phyloP scores from a whole-genome alignment of 371 early-diverging fungal species.

The Actinomucor elegans region DNA sequence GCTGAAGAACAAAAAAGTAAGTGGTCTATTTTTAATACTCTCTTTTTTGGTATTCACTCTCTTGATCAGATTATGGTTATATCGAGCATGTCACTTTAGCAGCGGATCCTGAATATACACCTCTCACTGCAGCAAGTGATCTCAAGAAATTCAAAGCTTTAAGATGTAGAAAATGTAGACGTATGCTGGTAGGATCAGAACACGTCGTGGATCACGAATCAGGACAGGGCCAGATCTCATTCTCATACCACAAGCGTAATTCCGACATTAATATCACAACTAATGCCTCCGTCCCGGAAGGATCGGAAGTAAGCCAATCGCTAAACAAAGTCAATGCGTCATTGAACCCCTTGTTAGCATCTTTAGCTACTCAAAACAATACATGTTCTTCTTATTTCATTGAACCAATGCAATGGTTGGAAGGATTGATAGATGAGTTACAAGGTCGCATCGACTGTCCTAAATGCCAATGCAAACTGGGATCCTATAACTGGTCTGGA shows the following conservation, averaged over 20 bases:
- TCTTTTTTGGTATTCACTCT: no score
- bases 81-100: conserved; percentile 52
- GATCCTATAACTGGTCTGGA: conserved; percentile 84
- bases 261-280: conserved; percentile 38
- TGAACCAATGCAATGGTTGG: conserved; percentile 88
- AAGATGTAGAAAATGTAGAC: conserved; percentile 60
- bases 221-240: conserved; percentile 72
- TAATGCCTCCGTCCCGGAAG: conserved; percentile 12
- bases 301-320: conserved; percentile 9
- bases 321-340: conserved; percentile 24
- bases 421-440: conserved; percentile 52
- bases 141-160: conserved; percentile 29
- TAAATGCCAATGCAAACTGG: conserved; percentile 81
- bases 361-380: conserved; percentile 32
- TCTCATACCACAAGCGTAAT: conserved; percentile 72
- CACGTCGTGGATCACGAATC: conserved; percentile 71
- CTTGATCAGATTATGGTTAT: conserved; percentile 32
- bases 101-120: conserved; percentile 46
- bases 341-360: conserved; percentile 47
- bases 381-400: conserved; percentile 79
- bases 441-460: conserved; percentile 84
- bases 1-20: conserved; percentile 57
- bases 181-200: conserved; percentile 56
- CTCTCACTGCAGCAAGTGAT: conserved; percentile 6
- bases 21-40: no score